These are phyloP conservation scores for Salix dunnii DNA, from an alignment of 345 rosid genomes.

Conservation along the genomic window DNA sequence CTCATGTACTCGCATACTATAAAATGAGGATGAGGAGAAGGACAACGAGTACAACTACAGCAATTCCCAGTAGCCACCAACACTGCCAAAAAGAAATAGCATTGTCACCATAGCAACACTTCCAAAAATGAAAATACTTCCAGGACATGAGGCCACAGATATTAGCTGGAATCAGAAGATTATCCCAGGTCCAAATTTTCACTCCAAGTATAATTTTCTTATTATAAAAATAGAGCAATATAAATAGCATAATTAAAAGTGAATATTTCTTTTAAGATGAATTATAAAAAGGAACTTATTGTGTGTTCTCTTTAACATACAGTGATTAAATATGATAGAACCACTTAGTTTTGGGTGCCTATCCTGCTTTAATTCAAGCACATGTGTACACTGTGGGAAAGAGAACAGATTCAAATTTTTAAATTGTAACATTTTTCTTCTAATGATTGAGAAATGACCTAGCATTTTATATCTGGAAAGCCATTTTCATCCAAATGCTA, in stretches of 20 bases:
- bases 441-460: background rate
- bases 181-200: too few relatives aligned
- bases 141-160: too few relatives aligned
- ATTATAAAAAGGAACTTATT: too few relatives aligned
- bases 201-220: too few relatives aligned
- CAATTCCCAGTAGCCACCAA: constrained; percentile 61
- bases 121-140: background rate
- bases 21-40: constrained; percentile 43
- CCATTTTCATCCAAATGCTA: background rate
- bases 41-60: constrained; percentile 40
- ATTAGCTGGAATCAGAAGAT: too few relatives aligned
- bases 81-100: constrained; percentile 44
- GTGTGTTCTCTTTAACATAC: too few relatives aligned
- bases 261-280: too few relatives aligned
- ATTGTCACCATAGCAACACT: background rate
- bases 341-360: background rate
- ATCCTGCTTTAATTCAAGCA: background rate
- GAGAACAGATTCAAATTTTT: background rate
- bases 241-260: too few relatives aligned
- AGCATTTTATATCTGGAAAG: background rate
- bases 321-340: too few relatives aligned
- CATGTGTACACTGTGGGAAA: background rate
- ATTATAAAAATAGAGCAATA: too few relatives aligned
- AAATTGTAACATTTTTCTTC: background rate
- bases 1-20: constrained; percentile 16